Percentiles rank a stretch among this genome's conserved stretches.
Conservation (phyloP, 495 filamentous ascomycete genomes). For the Friedmanniomyces simplex region DNA sequence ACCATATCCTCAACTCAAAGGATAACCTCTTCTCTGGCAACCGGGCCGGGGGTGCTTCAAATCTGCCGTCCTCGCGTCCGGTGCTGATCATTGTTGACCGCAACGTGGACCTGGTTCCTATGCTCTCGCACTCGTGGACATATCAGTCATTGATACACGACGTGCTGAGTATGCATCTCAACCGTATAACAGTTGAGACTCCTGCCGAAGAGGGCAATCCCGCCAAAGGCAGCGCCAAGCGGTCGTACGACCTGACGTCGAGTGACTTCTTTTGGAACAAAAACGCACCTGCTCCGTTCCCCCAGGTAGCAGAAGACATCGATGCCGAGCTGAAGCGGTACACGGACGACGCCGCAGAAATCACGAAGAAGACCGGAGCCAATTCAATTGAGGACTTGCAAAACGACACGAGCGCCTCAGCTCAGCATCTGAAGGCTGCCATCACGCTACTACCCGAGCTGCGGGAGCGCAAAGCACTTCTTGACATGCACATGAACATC, state of each 20-base stretch:
- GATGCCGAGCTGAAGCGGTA: conserved; percentile 85
- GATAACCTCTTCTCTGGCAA: conserved; percentile 77
- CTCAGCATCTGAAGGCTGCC: conserved; percentile 89
- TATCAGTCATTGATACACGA: conserved; percentile 96
- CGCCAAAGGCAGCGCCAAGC: conserved; percentile 60
- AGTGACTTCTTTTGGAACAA: conserved; percentile 97
- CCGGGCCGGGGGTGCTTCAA: not conserved
- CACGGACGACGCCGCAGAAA: conserved; percentile 87
- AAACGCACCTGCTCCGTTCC: conserved; percentile 88
- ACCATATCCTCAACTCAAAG: conserved; percentile 94
- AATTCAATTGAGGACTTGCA: conserved; percentile 89
- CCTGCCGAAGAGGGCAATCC: conserved; percentile 65
- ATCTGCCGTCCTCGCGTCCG: conserved; percentile 56
- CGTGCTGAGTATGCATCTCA: conserved; percentile 85
- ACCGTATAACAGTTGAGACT: conserved; percentile 89
- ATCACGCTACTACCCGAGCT: conserved; percentile 89
- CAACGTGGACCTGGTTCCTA: conserved; percentile 92
- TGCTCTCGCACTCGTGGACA: conserved; percentile 98
- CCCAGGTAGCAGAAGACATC: conserved; percentile 93
- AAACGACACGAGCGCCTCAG: conserved; percentile 75
- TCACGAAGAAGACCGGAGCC: conserved; percentile 90
- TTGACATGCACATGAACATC: conserved; percentile 99
- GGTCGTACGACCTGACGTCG: conserved; percentile 76
- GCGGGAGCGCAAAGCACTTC: conserved; percentile 75
- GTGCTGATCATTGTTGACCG: conserved; percentile 86